Evolutionary conservation across 2,329 filamentous ascomycete genomes (phyloP).

Genomic region (Aspergillus caelatus): DNA sequence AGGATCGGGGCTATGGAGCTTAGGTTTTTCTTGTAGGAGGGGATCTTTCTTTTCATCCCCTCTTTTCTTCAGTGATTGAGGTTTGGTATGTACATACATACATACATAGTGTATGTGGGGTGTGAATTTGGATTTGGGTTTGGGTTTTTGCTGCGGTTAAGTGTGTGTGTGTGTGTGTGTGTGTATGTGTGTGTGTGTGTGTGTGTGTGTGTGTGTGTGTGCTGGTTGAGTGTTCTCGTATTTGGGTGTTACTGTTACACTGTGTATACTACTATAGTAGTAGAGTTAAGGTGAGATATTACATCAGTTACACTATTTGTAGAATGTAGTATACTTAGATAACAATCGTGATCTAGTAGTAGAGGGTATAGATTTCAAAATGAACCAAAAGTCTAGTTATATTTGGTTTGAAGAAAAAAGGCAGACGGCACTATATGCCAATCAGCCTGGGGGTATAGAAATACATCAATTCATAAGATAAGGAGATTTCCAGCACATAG

Average conservation of each 20-base stretch:
- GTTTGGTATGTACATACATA: not conserved
- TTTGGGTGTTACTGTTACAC: not conserved
- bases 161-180: no score
- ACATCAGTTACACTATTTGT: not conserved
- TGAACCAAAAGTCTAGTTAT: not conserved
- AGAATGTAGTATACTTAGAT: no score
- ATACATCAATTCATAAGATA: constrained; percentile 1
- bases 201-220: no score
- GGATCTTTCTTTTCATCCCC: not conserved
- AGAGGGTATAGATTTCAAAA: not conserved
- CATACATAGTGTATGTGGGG: not conserved
- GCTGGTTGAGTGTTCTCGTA: not conserved
- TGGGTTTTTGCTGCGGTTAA: not conserved
- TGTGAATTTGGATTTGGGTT: not conserved
- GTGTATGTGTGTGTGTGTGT: no score
- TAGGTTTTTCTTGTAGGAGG: not conserved
- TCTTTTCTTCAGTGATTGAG: not conserved
- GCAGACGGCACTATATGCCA: not conserved
- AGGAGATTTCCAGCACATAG: not conserved
- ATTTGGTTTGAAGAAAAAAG: not conserved
- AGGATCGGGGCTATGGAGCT: not conserved
- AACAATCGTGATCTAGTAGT: no score
- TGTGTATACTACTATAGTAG: no score
- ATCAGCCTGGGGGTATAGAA: not conserved
- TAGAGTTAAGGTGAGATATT: not conserved